Base-by-base conservation (phyloP, 1,139 yeast genomes). In the Sugiyamaella novakii region DNA sequence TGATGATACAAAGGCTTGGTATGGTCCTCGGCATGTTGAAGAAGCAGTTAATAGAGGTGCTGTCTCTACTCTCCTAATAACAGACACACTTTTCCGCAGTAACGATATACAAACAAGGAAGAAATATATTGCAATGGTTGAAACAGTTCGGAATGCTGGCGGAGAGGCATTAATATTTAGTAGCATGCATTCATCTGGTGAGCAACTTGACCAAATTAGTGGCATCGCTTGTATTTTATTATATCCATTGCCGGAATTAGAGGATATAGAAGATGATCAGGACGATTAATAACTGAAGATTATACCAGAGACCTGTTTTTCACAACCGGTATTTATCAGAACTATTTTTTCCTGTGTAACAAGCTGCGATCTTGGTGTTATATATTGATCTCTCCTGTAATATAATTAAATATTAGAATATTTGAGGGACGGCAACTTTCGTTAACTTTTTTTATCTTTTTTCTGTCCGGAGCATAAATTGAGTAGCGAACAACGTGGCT, bases 1-100 rank as follows among this genome's bases (percentile, higher is more conserved):
- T 31, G 96, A 89, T 65, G 91, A 87, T 54, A 83, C 78, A 43
- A 79, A 81, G 55, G 96, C 98, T 3, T 92, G 97, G 95, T 92
- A 92, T 66, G 98, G 98, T 19, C 84, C 86, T 12, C 74, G 76
- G 14, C 97, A 89, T 59, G 87, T 86, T 21, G 76, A 72, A 38
- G 83, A 79, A 55, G 98, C 97, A 0, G 75, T 84, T 1, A 80
- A 78, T 10, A 69, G 81, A 62, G 95, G 94, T 7, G 95, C 96
- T 0, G 86, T 92, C 4, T 78, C 81, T 52, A 76, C 80, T 36
- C 71, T 92, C 41, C 66, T 92, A 71, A 77, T 92, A 43, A 83
- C 97, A 0, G 98, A 92, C 63, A 69, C 85, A 0, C 66, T 91
- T 42, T 84, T 91, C 68, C 76, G 95, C 59, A 82, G 85, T 51